A percentile compares a stretch with the other conserved stretches of the same genome.
Conservation (phyloP, 257 asterid species). For the Solanum bulbocastanum region DNA sequence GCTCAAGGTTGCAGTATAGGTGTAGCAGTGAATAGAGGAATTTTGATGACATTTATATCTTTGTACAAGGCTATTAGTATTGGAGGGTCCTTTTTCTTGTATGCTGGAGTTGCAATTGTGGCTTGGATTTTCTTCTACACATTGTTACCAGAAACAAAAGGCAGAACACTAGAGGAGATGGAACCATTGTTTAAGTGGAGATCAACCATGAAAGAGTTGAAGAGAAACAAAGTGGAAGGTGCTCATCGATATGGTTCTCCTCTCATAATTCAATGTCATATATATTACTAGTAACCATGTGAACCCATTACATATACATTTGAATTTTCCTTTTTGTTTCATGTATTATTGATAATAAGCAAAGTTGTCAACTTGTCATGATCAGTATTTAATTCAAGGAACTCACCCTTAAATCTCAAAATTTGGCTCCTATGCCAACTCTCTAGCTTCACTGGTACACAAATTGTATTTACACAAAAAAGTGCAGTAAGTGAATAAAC, state of each 20-base stretch:
- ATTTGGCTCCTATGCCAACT: too few species aligned
- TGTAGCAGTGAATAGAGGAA: background rate
- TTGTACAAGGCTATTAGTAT: background rate
- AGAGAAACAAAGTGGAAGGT: background rate
- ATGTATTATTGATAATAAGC: too few species aligned
- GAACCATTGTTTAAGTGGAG: constrained; percentile 6
- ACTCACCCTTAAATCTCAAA: too few species aligned
- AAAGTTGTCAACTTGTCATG: too few species aligned
- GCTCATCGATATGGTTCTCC: background rate
- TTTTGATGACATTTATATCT: background rate
- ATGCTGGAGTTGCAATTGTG: background rate
- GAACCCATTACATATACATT: background rate
- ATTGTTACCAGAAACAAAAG: background rate
- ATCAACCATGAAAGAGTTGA: background rate
- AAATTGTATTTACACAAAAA: too few species aligned
- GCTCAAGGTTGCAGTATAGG: background rate
- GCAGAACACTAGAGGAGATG: constrained; percentile 2
- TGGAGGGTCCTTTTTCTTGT: background rate
- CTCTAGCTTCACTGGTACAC: too few species aligned
- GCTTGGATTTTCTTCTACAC: background rate
- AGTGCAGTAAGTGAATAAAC: too few species aligned
- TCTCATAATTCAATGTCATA: too few species aligned
- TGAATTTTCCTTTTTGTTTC: too few species aligned
- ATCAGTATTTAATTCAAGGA: too few species aligned
- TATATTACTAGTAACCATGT: too few species aligned